Percentiles rank a stretch among this genome's conserved stretches.
Evolutionary conservation across 768 basidiomycete genomes (phyloP).

Genomic region (Panellus pusillus): DNA sequence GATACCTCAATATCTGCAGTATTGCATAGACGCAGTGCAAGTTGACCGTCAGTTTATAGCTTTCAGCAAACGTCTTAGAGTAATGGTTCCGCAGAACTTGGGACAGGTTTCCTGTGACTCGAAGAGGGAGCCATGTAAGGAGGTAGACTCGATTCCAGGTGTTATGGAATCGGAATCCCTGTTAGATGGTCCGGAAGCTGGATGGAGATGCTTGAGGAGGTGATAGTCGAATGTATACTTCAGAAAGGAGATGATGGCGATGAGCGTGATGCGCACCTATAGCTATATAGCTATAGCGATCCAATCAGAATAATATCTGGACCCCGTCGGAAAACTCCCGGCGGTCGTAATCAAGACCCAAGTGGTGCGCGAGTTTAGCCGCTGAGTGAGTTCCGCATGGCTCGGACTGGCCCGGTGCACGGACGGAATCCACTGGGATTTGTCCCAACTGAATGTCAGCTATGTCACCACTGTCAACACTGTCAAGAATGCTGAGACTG

Average conservation of each 20-base stretch:
- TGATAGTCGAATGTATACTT: conserved; percentile 8
- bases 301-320: neutral
- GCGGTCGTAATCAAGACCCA: conserved; percentile 9
- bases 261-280: conserved; percentile 10
- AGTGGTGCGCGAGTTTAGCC: conserved; percentile 11
- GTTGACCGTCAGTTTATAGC: too few species aligned
- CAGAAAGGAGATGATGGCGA: conserved; percentile 14
- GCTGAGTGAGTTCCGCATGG: conserved; percentile 17
- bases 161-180: neutral
- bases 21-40: too few species aligned
- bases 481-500: conserved; percentile 4
- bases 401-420: conserved; percentile 8
- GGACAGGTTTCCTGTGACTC: conserved; percentile 9
- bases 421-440: neutral
- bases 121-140: conserved; percentile 8
- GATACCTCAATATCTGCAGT: too few species aligned
- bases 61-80: too few species aligned
- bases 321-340: conserved; percentile 7
- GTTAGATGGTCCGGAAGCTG: neutral
- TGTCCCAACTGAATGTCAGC: neutral
- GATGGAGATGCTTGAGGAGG: conserved; percentile 5
- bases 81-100: conserved; percentile 2
- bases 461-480: conserved; percentile 11
- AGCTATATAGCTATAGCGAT: too few species aligned
- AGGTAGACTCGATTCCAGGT: conserved; percentile 1